Percentiles rank a stretch among this genome's conserved stretches.
phyloP scores from a whole-genome alignment of 2,329 filamentous ascomycete species.

The Plenodomus lindquistii region DNA sequence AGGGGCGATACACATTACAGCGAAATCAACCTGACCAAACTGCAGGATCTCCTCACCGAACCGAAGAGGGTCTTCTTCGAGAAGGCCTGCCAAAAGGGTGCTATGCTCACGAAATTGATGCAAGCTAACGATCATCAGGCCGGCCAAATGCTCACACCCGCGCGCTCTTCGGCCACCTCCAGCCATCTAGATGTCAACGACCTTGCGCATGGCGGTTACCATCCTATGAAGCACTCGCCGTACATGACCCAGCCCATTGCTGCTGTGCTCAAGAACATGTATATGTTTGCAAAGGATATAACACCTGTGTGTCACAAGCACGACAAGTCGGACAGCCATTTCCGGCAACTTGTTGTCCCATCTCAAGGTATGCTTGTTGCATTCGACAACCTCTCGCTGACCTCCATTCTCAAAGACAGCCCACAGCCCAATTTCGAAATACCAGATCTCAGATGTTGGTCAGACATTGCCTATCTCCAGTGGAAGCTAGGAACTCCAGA shows the following conservation, averaged over 20 bases:
- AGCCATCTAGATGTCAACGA: background rate
- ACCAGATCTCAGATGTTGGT: conserved; percentile 5
- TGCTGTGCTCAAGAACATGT: background rate
- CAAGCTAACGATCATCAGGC: background rate
- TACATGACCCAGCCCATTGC: background rate
- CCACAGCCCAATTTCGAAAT: background rate
- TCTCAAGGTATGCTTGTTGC: background rate
- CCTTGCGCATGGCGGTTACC: background rate
- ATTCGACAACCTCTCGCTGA: background rate
- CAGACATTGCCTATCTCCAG: conserved; percentile 7
- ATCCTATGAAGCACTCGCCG: background rate
- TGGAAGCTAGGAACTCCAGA: background rate
- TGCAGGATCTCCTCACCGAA: too few species aligned
- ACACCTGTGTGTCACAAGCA: background rate
- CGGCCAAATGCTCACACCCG: background rate
- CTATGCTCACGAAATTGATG: background rate
- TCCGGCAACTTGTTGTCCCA: background rate
- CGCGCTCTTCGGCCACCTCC: background rate
- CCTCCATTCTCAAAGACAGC: background rate
- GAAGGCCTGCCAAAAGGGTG: background rate
- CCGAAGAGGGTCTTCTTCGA: too few species aligned
- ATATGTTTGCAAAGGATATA: background rate
- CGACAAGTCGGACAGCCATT: background rate
- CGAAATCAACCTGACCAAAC: too few species aligned
- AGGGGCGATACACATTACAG: too few species aligned